Percentiles rank a stretch among this genome's conserved stretches.
Evolutionary conservation across 257 asterid species (phyloP).

Genomic region (Penstemon davidsonii): DNA sequence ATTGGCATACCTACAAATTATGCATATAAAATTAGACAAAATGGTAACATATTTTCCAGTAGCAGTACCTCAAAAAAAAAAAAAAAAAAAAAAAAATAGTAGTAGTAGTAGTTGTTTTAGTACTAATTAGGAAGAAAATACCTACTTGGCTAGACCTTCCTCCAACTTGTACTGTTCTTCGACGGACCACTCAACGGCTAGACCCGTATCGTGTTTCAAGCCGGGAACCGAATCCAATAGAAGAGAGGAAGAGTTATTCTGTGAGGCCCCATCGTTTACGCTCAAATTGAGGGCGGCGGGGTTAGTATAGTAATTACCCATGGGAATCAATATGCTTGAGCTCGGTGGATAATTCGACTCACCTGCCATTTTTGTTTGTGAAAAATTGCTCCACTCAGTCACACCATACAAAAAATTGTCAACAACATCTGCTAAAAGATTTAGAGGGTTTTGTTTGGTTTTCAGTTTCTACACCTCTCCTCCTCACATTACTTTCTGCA

Average conservation of each 20-base stretch:
- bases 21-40: conserved; percentile 19
- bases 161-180: conserved; percentile 75
- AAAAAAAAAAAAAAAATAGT: conserved; percentile 7
- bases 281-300: conserved; percentile 39
- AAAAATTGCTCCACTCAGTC: conserved; percentile 25
- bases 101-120: neutral
- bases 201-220: conserved; percentile 72
- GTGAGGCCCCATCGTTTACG: conserved; percentile 44
- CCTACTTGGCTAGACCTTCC: conserved; percentile 89
- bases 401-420: conserved; percentile 21
- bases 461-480: too few species aligned
- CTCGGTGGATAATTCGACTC: conserved; percentile 47
- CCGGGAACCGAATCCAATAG: conserved; percentile 67
- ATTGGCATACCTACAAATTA: conserved; percentile 50
- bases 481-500: too few species aligned
- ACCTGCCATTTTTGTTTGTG: conserved; percentile 48
- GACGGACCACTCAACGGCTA: conserved; percentile 80
- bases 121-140: conserved; percentile 44
- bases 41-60: conserved; percentile 10
- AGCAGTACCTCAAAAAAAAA: neutral
- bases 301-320: conserved; percentile 43
- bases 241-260: conserved; percentile 38
- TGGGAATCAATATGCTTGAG: conserved; percentile 42
- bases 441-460: conserved; percentile 23
- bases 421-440: conserved; percentile 18